phyloP scores from a whole-genome alignment of 257 asterid genomes.

The Solanum habrochaites region DNA sequence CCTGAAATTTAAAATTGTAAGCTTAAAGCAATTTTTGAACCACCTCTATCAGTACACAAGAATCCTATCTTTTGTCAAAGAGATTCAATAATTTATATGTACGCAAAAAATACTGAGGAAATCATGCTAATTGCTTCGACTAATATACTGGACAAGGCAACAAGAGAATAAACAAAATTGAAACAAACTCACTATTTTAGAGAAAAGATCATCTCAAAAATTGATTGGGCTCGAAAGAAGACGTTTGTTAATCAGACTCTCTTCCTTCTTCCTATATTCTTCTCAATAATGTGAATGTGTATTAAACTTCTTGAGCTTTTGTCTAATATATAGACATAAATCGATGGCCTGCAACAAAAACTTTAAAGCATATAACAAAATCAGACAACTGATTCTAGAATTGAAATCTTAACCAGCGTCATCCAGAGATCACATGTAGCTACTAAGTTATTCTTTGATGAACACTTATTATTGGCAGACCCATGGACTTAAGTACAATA shows the following conservation, averaged over 20 bases:
- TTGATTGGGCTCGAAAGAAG: not conserved
- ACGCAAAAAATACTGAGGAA: not conserved
- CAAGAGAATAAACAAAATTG: constrained; percentile 21
- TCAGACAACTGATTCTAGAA: not conserved
- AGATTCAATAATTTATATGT: not conserved
- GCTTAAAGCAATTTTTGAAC: not conserved
- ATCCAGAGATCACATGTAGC: not conserved
- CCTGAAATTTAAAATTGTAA: not conserved
- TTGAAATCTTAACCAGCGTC: not conserved
- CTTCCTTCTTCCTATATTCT: constrained; percentile 39
- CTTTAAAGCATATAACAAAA: not conserved
- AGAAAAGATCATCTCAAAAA: constrained; percentile 3
- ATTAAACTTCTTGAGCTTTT: constrained; percentile 28
- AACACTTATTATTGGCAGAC: constrained; percentile 61
- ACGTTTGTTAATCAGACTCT: constrained; percentile 23
- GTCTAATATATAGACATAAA: constrained; percentile 58
- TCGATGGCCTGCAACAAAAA: constrained; percentile 46
- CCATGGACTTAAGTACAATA: constrained; percentile 94
- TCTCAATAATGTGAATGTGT: constrained; percentile 63
- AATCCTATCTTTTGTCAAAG: not conserved
- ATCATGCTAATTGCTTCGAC: not conserved
- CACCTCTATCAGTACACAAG: not conserved
- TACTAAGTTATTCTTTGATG: too few species aligned
- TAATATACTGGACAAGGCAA: not conserved
- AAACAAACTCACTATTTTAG: constrained; percentile 3